These are phyloP conservation scores for Apiospora hydei DNA, from an alignment of 2,329 filamentous ascomycete genomes.

Conservation along the genomic window DNA sequence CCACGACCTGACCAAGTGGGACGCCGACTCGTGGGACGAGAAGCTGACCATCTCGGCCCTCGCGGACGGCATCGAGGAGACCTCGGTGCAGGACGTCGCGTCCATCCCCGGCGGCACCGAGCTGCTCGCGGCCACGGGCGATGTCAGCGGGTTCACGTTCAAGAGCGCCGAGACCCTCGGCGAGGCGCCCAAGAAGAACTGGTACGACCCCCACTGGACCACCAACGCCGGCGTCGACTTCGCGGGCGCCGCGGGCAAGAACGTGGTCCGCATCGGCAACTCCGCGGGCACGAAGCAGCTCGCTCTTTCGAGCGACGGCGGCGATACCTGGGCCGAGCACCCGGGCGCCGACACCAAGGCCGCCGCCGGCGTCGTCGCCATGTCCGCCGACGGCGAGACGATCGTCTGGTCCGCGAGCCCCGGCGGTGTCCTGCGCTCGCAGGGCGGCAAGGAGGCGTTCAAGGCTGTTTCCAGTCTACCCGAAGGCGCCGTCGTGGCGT, in stretches of 20 bases:
- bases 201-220: constrained; percentile 56
- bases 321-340: constrained; percentile 56
- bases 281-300: constrained; percentile 51
- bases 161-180: constrained; percentile 43
- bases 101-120: constrained; percentile 58
- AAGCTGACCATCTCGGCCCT: constrained; percentile 59
- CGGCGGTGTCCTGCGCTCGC: constrained; percentile 51
- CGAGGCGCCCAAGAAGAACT: constrained; percentile 52
- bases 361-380: constrained; percentile 55
- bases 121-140: constrained; percentile 58
- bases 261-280: constrained; percentile 59
- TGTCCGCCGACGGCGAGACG: constrained; percentile 58
- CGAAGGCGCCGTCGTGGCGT: constrained; percentile 55
- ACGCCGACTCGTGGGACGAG: constrained; percentile 43
- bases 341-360: constrained; percentile 53
- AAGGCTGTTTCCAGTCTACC: constrained; percentile 52
- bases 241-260: constrained; percentile 53
- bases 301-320: constrained; percentile 58
- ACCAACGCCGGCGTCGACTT: constrained; percentile 56
- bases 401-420: constrained; percentile 55
- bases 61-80: constrained; percentile 63
- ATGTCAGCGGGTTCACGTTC: constrained; percentile 61
- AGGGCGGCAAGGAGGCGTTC: constrained; percentile 48
- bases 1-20: constrained; percentile 63
- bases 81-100: constrained; percentile 55